Evolutionary conservation across 306 rosid genomes (phyloP), one percentile per base, ranked within the genome.

Genomic region (Trifolium fragiferum): DNA sequence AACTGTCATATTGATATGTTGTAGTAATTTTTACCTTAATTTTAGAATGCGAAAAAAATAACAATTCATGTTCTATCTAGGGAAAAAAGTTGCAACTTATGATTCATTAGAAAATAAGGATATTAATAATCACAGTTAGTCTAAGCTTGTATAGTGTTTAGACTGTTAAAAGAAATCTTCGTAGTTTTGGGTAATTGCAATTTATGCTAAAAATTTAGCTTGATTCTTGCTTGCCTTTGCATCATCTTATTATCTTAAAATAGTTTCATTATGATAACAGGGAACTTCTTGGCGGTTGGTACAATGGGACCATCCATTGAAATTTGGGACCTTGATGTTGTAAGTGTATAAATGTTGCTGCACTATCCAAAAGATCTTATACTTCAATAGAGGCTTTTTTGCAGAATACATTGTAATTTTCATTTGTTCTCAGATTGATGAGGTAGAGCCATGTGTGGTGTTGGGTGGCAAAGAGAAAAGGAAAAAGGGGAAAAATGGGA

Each of bases 321-420:
- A 87, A 91, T 93, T 74, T 93, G 96, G 96, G 96, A 93, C 85
- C 97, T 93, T 80, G 97, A 93, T 80, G 82, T 91, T 75, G 97
- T 93, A 88, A 76, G 33, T 19, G 64, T 37, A 57, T 78, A 70
- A 58, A 60, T 58, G 8, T 74, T 10, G 37, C 64, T 60, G 44
- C 6, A 10, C 46, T 38, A 46, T 74, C 19, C 40, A 9, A 32
- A 70, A 50, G 46, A 30, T 61, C 44, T 40, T 40, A 47, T 5
- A 60, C 50, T 49, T 44, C 47, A 53, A 40, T 66, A 51, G 20
- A 47, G 16, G 21, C 53, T 4, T 18, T 70, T 76, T 58, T 53
- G 57, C 14, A 38, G 35, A 33, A 69, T 80, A 53, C 68, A 15
- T 25, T 50, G 38, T 60, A 62, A 68, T 47, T 19, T 32, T 74